A percentile compares a stretch with the other conserved stretches of the same genome.
Conservation (phyloP, 2,329 filamentous ascomycete genomes). For the Ophioceras dolichostomum region DNA sequence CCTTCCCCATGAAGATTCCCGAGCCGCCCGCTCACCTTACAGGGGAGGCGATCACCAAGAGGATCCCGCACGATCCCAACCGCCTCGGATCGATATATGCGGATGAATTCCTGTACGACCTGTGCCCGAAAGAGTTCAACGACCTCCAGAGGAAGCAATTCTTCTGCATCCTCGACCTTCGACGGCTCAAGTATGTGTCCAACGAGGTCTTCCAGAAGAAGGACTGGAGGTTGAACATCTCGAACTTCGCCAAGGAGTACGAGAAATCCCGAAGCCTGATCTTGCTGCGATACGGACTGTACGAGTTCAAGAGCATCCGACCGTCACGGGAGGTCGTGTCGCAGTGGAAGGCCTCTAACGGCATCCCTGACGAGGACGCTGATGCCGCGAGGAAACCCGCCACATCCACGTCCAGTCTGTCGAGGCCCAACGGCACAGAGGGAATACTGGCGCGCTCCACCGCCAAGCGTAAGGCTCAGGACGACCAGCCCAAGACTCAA, state of each 20-base stretch:
- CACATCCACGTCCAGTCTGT: conserved; percentile 13
- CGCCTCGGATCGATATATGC: conserved; percentile 44
- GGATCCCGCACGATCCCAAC: conserved; percentile 39
- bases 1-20: conserved; percentile 46
- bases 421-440: conserved; percentile 19
- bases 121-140: conserved; percentile 43
- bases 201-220: conserved; percentile 48
- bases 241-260: conserved; percentile 52
- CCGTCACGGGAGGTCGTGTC: conserved; percentile 44
- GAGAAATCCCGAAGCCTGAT: conserved; percentile 52
- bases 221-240: conserved; percentile 49
- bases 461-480: conserved; percentile 44
- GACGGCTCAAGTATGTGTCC: conserved; percentile 48
- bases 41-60: conserved; percentile 39
- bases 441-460: conserved; percentile 9
- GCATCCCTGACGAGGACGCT: conserved; percentile 36
- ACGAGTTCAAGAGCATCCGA: conserved; percentile 51
- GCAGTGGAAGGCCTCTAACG: conserved; percentile 45
- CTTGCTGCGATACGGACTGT: conserved; percentile 47
- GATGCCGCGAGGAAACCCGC: conserved; percentile 20
- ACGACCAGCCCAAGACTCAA: conserved; percentile 26
- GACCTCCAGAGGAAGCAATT: conserved; percentile 49
- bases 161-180: conserved; percentile 50
- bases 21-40: conserved; percentile 43
- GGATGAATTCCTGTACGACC: conserved; percentile 44